Conservation (phyloP, 78 protist species). For the Acrasis kona region DNA sequence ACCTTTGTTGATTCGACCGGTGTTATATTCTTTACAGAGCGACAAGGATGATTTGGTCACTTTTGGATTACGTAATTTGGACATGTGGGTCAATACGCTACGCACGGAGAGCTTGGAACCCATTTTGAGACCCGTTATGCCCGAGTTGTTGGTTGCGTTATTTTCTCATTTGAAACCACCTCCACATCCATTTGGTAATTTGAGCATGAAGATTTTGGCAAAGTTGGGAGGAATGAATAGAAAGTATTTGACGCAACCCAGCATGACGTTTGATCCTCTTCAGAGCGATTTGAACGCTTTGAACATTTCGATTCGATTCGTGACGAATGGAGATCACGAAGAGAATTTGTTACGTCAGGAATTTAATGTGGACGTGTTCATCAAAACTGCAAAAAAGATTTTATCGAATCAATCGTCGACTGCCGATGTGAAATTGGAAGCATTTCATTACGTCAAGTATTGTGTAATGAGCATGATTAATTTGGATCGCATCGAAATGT, state of each 20-base stretch:
- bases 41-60: constrained; percentile 13
- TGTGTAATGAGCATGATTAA: no score
- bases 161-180: constrained; percentile 47
- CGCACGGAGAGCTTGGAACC: constrained; percentile 68
- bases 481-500: no score
- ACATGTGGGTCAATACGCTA: constrained; percentile 64
- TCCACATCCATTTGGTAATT: constrained; percentile 46
- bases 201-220: constrained; percentile 77
- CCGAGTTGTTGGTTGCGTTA: constrained; percentile 31
- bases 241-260: neutral
- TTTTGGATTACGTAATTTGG: constrained; percentile 65
- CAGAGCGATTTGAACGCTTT: no score
- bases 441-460: no score
- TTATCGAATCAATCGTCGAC: no score
- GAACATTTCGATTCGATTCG: no score
- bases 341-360: no score
- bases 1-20: constrained; percentile 55
- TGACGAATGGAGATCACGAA: no score
- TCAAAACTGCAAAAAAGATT: no score
- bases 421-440: no score
- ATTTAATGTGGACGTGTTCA: no score
- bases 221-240: constrained; percentile 90
- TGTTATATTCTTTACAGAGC: constrained; percentile 57
- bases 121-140: constrained; percentile 14
- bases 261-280: no score